phyloP scores from a whole-genome alignment of 1,284 basidiomycete genomes.

The Rhizopogon parksii region DNA sequence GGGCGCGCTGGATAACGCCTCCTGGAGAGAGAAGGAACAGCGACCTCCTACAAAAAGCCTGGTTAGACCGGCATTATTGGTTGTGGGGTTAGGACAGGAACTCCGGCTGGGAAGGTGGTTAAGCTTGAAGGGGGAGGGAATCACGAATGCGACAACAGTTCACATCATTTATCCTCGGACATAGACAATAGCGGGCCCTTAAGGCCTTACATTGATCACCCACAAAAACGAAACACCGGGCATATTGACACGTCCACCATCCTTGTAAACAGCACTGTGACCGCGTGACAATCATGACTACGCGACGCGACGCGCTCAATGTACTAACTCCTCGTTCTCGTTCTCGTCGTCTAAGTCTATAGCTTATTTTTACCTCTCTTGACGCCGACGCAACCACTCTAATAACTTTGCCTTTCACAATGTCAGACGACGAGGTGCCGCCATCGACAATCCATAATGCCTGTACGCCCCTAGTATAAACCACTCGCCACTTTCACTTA shows the following conservation, averaged over 20 bases:
- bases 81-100: slow-evolving; percentile 83
- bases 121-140: slow-evolving; percentile 60
- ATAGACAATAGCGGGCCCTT: neutral
- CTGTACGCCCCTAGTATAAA: neutral
- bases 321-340: neutral
- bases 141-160: slow-evolving; percentile 69
- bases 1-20: slow-evolving; percentile 29
- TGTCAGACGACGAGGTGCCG: neutral
- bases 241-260: too few species aligned
- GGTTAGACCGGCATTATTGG: slow-evolving; percentile 51
- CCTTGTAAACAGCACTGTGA: neutral
- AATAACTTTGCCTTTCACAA: neutral
- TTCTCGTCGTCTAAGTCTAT: neutral
- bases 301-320: slow-evolving; percentile 2
- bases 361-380: neutral
- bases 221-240: too few species aligned
- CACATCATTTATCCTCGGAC: slow-evolving; percentile 30
- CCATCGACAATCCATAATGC: neutral
- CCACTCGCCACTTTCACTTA: neutral
- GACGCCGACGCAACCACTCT: neutral
- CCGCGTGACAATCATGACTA: neutral
- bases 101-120: slow-evolving; percentile 88
- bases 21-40: slow-evolving; percentile 16
- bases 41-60: slow-evolving; percentile 10
- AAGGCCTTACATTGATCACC: too few species aligned